These are phyloP conservation scores for Colletotrichum sp. DNA, from an alignment of 2,329 filamentous ascomycete genomes.

Conservation along the genomic window DNA sequence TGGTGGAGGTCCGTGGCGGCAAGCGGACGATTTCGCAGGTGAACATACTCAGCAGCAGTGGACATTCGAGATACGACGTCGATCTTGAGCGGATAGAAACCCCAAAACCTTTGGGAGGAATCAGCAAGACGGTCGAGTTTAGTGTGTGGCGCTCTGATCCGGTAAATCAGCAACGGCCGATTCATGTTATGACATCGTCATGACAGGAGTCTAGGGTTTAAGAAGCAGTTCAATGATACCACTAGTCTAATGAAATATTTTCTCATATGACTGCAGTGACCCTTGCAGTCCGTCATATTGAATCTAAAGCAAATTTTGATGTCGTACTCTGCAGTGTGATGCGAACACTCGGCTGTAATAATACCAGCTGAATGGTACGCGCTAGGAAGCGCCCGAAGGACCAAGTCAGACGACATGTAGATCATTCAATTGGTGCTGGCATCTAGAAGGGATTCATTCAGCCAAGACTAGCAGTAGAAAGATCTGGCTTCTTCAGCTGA, in stretches of 20 bases:
- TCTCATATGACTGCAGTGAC: neutral
- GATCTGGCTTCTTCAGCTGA: neutral
- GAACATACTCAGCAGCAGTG: neutral
- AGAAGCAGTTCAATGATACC: neutral
- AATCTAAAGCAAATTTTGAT: rapidly evolving
- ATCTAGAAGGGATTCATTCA: neutral
- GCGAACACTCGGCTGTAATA: too few species aligned
- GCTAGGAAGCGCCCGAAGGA: neutral
- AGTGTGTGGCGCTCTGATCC: constrained; percentile 1
- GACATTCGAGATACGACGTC: neutral
- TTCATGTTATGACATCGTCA: neutral
- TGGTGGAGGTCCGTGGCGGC: neutral
- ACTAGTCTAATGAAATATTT: neutral
- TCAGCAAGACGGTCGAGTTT: constrained; percentile 8
- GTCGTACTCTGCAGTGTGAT: neutral
- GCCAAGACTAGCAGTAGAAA: neutral
- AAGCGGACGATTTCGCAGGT: neutral
- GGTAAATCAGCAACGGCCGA: neutral
- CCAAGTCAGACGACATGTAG: neutral
- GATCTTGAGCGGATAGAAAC: neutral
- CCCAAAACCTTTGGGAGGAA: neutral
- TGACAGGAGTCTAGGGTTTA: neutral
- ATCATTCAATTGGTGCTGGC: neutral
- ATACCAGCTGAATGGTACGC: neutral
- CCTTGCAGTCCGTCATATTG: rapidly evolving